Conservation (phyloP, 2,329 filamentous ascomycete species). For the Stenocarpella maydis region DNA sequence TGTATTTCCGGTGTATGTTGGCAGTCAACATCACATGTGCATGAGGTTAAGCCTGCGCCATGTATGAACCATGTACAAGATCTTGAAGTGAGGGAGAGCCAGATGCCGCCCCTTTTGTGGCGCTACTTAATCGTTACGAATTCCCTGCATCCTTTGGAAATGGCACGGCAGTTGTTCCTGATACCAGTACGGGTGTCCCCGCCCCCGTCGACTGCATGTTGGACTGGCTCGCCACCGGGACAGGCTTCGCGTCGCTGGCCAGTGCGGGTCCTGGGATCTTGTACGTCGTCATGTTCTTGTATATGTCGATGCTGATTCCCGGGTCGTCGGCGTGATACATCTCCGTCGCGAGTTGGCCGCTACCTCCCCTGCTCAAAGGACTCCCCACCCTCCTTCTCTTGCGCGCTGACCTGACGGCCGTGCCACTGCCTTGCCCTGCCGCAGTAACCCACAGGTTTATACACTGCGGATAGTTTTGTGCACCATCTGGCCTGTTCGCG, state of each 20-base stretch:
- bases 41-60: not conserved
- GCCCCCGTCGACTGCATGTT: constrained; percentile 33
- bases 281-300: constrained; percentile 38
- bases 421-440: fast-evolving
- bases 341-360: constrained; percentile 36
- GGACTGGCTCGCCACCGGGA: constrained; percentile 39
- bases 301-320: constrained; percentile 41
- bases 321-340: constrained; percentile 40
- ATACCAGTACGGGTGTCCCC: constrained; percentile 42
- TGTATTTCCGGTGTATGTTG: not conserved
- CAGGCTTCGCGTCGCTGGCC: constrained; percentile 38
- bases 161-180: constrained; percentile 37
- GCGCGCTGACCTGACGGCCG: not conserved
- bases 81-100: not conserved
- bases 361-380: not conserved
- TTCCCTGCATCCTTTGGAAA: constrained; percentile 17
- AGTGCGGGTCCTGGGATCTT: constrained; percentile 42
- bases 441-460: constrained; percentile 43
- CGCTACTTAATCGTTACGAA: fast-evolving
- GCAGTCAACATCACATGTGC: not conserved
- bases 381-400: constrained; percentile 15
- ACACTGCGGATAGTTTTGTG: constrained; percentile 46
- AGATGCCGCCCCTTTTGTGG: too few relatives aligned
- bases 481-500: constrained; percentile 38
- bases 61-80: too few relatives aligned